These are phyloP conservation scores for Narthecium ossifragum DNA, from an alignment of 106 monocot genomes.

Conservation along the genomic window DNA sequence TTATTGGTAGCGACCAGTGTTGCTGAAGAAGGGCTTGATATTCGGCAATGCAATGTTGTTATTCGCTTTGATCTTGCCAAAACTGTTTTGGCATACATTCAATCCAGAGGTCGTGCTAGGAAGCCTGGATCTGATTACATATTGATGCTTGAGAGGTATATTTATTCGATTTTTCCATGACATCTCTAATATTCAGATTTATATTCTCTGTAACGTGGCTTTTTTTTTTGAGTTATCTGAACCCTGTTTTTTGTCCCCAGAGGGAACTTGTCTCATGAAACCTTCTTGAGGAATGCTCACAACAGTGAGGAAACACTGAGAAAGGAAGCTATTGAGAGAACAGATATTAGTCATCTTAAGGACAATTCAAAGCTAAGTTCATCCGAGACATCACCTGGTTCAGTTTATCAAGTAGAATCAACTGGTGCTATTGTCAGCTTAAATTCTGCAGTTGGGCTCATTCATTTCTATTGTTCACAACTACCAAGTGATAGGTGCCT, in stretches of 20 bases:
- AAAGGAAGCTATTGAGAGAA: constrained; percentile 96
- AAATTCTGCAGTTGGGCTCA: constrained; percentile 98
- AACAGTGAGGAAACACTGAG: constrained; percentile 98
- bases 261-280: constrained; percentile 87
- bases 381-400: constrained; percentile 51
- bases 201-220: too few species aligned
- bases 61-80: constrained; percentile 99
- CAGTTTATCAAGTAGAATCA: constrained; percentile 85
- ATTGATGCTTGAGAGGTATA: constrained; percentile 93
- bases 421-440: constrained; percentile 97
- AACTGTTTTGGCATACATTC: constrained; percentile 98
- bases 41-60: constrained; percentile 97
- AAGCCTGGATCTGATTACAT: constrained; percentile 99
- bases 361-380: constrained; percentile 46
- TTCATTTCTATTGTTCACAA: constrained; percentile 98
- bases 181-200: not conserved
- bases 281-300: constrained; percentile 91
- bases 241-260: constrained; percentile 26
- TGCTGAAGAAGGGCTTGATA: constrained; percentile 99
- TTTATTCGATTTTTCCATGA: not conserved
- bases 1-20: constrained; percentile 97
- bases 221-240: not conserved
- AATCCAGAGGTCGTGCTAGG: constrained; percentile 97
- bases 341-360: constrained; percentile 97
- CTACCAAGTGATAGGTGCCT: constrained; percentile 87